Evolutionary conservation across 1,284 basidiomycete genomes (phyloP), one percentile per base, ranked within the genome.

Genomic region (Marasmius tenuissimus): DNA sequence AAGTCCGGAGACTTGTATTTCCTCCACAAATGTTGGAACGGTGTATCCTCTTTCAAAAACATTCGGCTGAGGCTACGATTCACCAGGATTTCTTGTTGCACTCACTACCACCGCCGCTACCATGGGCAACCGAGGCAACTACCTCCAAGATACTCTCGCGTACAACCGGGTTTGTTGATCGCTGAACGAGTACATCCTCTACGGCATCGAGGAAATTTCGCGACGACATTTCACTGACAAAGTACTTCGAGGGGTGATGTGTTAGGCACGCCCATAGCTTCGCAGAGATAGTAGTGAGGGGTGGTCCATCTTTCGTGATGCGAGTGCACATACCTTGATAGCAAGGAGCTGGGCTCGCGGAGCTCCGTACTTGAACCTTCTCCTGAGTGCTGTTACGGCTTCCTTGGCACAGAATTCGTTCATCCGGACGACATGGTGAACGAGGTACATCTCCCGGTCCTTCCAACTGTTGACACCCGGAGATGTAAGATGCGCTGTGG

Each of bases 181-280:
- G 68, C 38, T 58, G 16, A 52, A 49, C 45, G 54, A 92, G 73
- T 14, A 89, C 78, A 34, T 92, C 88, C 65, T 92, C 90, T 8
- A 93, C 74, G 0, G 81, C 86, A 51, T 92, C 88, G 9, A 91
- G 73, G 67, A 93, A 93, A 70, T 93, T 93, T 65, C 86, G 85
- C n/a, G 86, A 81, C 8, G 84, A 81, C 42, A 85, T 87, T 64
- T 92, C 87, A 18, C 80, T 74, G 33, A 91, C 81, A 67, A 93
- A 92, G 8, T 80, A 64, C 11, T 85, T 82, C 0, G 84, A 83
- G 2, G 85, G 87, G 67, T 93, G 92, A 38, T 86, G 85, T 18
- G 92, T 79, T 86, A 93, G 89, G 65, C 93, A 86, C 3, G 89
- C 91, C 91, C 91, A 93, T n/a, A 93, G 71, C 90, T 92, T 61